phyloP scores from a whole-genome alignment of 345 rosid species.

The Dipteronia dyeriana region DNA sequence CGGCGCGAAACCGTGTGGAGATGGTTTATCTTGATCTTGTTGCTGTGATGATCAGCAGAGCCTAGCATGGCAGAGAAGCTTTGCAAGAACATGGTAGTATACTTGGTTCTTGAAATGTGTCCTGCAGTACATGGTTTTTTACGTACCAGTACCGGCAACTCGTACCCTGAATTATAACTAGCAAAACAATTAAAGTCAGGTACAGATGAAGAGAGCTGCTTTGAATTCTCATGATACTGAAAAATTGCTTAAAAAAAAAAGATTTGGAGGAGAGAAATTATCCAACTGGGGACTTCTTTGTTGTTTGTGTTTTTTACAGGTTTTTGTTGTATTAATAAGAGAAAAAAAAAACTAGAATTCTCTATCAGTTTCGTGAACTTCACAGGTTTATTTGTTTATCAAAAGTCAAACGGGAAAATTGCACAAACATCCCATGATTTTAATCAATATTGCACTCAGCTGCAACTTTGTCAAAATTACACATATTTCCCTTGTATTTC shows the following conservation, averaged over 20 bases:
- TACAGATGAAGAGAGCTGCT: slow-evolving; percentile 1
- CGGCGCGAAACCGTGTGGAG: slow-evolving; percentile 36
- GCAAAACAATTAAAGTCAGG: slow-evolving; percentile 22
- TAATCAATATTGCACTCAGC: too few species aligned
- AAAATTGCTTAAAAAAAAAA: neutral
- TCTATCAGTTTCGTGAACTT: too few species aligned
- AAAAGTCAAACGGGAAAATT: too few species aligned
- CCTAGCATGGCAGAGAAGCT: slow-evolving; percentile 27
- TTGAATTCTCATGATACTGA: slow-evolving; percentile 25
- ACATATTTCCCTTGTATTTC: too few species aligned
- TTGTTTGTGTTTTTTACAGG: slow-evolving; percentile 9
- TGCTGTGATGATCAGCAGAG: slow-evolving; percentile 20
- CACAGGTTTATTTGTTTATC: too few species aligned
- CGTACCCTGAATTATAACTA: slow-evolving; percentile 23
- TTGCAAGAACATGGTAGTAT: slow-evolving; percentile 23
- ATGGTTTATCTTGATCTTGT: neutral
- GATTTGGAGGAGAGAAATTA: neutral
- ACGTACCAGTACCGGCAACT: slow-evolving; percentile 20
- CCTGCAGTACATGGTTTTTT: neutral
- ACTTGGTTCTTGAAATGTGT: slow-evolving; percentile 20
- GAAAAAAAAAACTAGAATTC: neutral
- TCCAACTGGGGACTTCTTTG: neutral
- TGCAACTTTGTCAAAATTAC: too few species aligned
- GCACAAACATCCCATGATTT: too few species aligned
- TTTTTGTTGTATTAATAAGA: slow-evolving; percentile 21